phyloP scores from a whole-genome alignment of 2,329 filamentous ascomycete species.

The Apiospora marii region DNA sequence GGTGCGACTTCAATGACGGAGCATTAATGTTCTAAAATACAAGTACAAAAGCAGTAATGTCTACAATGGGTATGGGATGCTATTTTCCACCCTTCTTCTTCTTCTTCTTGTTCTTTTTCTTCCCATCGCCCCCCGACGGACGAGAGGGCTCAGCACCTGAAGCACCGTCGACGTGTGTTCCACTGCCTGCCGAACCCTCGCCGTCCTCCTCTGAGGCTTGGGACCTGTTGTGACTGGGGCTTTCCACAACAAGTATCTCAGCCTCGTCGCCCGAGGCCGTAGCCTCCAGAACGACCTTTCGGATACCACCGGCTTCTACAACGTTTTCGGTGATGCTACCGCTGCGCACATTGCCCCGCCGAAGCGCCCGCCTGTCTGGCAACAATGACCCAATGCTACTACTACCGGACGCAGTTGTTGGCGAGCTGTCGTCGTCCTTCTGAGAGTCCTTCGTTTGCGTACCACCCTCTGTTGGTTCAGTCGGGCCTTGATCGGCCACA shows the following conservation, averaged over 20 bases:
- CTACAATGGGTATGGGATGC: not conserved
- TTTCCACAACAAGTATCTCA: conserved; percentile 24
- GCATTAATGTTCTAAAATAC: conserved; percentile 3
- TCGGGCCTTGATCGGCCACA: not conserved
- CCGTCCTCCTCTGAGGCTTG: not conserved
- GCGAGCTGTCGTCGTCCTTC: conserved; percentile 1
- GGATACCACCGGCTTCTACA: conserved; percentile 74
- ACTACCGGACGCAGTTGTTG: conserved; percentile 29
- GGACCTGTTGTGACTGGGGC: not conserved
- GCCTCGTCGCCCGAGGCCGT: conserved; percentile 57
- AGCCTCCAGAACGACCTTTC: conserved; percentile 77
- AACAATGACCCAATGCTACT: conserved; percentile 30
- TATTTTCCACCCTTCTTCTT: conserved; percentile 47
- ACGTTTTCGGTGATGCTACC: conserved; percentile 80
- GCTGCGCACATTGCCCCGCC: conserved; percentile 63
- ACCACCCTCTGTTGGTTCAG: not conserved
- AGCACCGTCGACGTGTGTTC: not conserved
- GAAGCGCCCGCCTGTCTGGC: conserved; percentile 31
- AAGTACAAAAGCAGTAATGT: not conserved
- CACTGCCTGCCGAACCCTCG: not conserved
- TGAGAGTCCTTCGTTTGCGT: not conserved
- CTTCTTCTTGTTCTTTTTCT: conserved; percentile 49
- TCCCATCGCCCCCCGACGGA: conserved; percentile 35
- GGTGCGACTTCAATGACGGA: not conserved
- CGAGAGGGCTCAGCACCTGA: conserved; percentile 24